Base-by-base conservation (phyloP, 345 rosid species). In the Brassica cretica region DNA sequence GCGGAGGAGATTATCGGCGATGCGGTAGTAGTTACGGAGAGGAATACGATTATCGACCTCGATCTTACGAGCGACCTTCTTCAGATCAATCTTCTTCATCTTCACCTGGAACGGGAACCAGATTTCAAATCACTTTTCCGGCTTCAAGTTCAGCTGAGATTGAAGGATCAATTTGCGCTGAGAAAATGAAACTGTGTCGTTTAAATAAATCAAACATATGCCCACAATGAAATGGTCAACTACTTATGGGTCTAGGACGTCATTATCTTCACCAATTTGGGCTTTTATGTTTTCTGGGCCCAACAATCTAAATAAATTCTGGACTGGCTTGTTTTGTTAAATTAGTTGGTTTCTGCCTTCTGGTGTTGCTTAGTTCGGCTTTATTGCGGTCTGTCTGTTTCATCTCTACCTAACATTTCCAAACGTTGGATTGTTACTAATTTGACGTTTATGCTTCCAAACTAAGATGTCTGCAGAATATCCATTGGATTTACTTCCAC, bases 1-100 rank as follows among this genome's bases (percentile, higher is more conserved):
- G n/a, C 89, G 85, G 78, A 92, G 95, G 68, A 94, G 95, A 84
- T 90, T 89, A 84, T 94, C 97, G 75, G 97, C 98, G 83, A 90
- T 94, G 63, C 98, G 85, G 59, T 91, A 89, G 80, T 92, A 91
- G 71, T 87, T 80, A 27, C 88, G 89, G 75, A 94, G 93, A 77
- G 93, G 87, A 33, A 90, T 90, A 82, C 91, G 89, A 86, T 85
- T 85, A 82, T 94, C 98, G 64, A 92, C 97, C 73, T 90, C 92
- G 66, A 94, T 84, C 73, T 82, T 86, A 21, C 88, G 90, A 16
- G 93, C 87, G 1, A 85, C 74, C 24, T 82, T 80, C 49, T 82
- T 80, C 66, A 92, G 86, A 85, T 92, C 75, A 83, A 92, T 89
- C 44, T 37, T 37, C 88, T 62, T 86, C 98, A 94, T 91, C 84